These are phyloP conservation scores for Umbelopsis isabellina DNA, from an alignment of 192 early-diverging fungal species.

Conservation along the genomic window DNA sequence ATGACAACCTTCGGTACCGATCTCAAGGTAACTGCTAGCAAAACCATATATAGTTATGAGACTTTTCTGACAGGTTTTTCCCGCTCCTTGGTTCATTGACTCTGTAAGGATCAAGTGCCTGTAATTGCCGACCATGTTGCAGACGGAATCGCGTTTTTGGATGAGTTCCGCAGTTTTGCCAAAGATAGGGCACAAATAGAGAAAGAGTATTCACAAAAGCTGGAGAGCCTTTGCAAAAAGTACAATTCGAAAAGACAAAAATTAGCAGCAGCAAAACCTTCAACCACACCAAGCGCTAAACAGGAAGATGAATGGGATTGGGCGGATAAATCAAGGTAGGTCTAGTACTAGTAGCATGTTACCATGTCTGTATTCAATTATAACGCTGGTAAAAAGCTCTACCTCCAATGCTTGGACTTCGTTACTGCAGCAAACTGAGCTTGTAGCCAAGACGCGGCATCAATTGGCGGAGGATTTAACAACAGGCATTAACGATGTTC, in stretches of 20 bases:
- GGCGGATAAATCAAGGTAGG: constrained; percentile 48
- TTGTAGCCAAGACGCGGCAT: constrained; percentile 50
- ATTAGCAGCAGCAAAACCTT: background rate
- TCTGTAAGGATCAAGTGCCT: constrained; percentile 55
- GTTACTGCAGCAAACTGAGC: constrained; percentile 61
- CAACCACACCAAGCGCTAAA: background rate
- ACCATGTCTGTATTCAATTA: background rate
- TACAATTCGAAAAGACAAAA: constrained; percentile 54
- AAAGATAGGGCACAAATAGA: constrained; percentile 72
- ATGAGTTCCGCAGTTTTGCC: constrained; percentile 71
- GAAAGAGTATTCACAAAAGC: constrained; percentile 67
- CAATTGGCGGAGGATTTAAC: constrained; percentile 57
- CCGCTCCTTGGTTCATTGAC: background rate
- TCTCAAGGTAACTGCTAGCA: constrained; percentile 19
- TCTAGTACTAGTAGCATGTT: background rate
- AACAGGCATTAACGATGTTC: constrained; percentile 50
- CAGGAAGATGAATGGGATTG: constrained; percentile 38
- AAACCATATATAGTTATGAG: background rate
- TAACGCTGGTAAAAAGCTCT: constrained; percentile 43
- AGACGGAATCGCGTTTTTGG: constrained; percentile 61
- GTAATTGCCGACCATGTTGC: constrained; percentile 53
- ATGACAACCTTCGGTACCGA: constrained; percentile 34
- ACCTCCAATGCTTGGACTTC: constrained; percentile 60
- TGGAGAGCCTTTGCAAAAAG: constrained; percentile 65
- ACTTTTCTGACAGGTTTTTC: background rate